phyloP scores from a whole-genome alignment of 768 basidiomycete genomes.

The Naganishia vishniacii region DNA sequence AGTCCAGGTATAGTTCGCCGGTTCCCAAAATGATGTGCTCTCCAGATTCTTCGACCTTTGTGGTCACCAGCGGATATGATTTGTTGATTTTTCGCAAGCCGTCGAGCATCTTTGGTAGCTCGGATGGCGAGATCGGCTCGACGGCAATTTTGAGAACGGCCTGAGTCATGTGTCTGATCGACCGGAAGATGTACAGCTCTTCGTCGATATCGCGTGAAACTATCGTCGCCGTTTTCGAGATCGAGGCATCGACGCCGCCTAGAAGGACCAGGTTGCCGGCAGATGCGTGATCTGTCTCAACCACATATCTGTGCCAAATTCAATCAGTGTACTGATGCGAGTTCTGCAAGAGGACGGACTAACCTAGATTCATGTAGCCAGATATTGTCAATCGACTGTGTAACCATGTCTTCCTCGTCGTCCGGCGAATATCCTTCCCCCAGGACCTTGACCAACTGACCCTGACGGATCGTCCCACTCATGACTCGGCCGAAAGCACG shows the following conservation, averaged over 20 bases:
- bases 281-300: constrained; percentile 78
- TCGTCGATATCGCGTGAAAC: constrained; percentile 62
- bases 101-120: constrained; percentile 96
- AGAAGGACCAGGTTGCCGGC: constrained; percentile 91
- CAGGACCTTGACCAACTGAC: constrained; percentile 83
- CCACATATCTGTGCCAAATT: constrained; percentile 65
- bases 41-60: constrained; percentile 96
- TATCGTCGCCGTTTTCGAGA: constrained; percentile 85
- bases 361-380: constrained; percentile 89
- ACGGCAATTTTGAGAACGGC: constrained; percentile 97
- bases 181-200: constrained; percentile 89
- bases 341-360: constrained; percentile 32
- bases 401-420: constrained; percentile 97
- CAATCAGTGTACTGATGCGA: background rate
- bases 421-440: constrained; percentile 98
- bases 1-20: constrained; percentile 93
- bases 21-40: constrained; percentile 97
- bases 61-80: constrained; percentile 86
- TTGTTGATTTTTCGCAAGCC: constrained; percentile 96
- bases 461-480: constrained; percentile 80
- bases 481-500: constrained; percentile 90
- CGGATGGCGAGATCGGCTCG: constrained; percentile 94
- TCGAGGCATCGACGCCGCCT: constrained; percentile 86
- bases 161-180: constrained; percentile 93
- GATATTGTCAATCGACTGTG: constrained; percentile 71